Evolutionary conservation across 176 grass and related monocot genomes (phyloP).

Genomic region (Raddia distichophylla): DNA sequence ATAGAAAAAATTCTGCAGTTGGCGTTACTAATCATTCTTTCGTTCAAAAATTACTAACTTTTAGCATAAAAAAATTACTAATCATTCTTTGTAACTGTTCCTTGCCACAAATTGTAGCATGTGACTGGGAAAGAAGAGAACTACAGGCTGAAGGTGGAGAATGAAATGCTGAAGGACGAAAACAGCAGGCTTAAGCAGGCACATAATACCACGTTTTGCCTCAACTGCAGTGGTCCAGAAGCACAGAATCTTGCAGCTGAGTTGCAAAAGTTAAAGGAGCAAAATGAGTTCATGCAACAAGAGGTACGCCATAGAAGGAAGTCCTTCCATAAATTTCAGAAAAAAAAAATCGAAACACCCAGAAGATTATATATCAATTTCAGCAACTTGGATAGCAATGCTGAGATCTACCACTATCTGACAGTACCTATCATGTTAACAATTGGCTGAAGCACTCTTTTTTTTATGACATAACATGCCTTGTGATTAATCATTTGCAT

Average conservation of each 20-base stretch:
- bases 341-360: not conserved
- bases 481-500: slow-evolving; percentile 1
- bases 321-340: not conserved
- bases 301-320: slow-evolving; percentile 47
- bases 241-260: slow-evolving; percentile 21
- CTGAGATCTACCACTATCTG: not conserved
- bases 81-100: not conserved
- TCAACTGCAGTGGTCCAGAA: slow-evolving; percentile 28
- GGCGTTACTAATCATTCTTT: slow-evolving; percentile 2
- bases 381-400: not conserved
- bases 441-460: not conserved
- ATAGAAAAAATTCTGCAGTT: not conserved
- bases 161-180: slow-evolving; percentile 51
- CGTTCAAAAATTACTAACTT: no score
- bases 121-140: slow-evolving; percentile 55
- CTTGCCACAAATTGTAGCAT: slow-evolving; percentile 42
- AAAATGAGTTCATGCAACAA: slow-evolving; percentile 41
- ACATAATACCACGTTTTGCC: slow-evolving; percentile 14
- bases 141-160: slow-evolving; percentile 54
- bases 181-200: slow-evolving; percentile 45
- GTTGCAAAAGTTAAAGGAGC: slow-evolving; percentile 31
- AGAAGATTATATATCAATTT: not conserved
- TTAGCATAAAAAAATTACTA: not conserved
- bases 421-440: not conserved
- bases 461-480: not conserved